Base-by-base conservation (phyloP, 225 moss, liverwort and hornwort species). In the Thuidium tamariscinum region DNA sequence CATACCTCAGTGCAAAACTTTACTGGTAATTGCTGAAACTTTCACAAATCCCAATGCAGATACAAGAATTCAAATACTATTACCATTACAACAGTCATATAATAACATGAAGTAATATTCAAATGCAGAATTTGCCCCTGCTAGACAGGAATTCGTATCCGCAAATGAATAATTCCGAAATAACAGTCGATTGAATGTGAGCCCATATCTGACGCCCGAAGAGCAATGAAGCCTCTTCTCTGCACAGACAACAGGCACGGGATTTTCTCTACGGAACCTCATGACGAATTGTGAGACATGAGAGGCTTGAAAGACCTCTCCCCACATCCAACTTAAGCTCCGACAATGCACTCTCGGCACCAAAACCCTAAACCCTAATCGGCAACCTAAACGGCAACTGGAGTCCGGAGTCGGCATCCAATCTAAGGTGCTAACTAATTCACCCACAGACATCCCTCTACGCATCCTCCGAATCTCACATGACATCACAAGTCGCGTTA, bases 351-450 rank as follows among this genome's bases (percentile, higher is more conserved):
- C 11, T 4, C 55, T 13, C 7, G 16, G 16, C 56, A 55, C 10
- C 60, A 2, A 29, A 30, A 60, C 15, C 13, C 17, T 29, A 3
- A 59, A 57, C 13, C 54, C 48, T n/a, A 76, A 23, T 9, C 4
- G 16, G 5, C 14, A 13, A 14, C 79, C 44, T 13, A 13, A 7
- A 22, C 4, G 1, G 46, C 22, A 44, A 15, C 32, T 20, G 20
- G 93, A 87, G 90, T 93, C 93, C 90, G 91, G 91, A 93, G 90
- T 90, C 86, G 77, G 90, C 87, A 89, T 12, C 93, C 90, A 93
- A 89, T 90, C 85, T 90, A 87, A 84, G 84, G 84, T 90, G 89
- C 91, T 79, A 88, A 91, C 93, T 89, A 90, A 93, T 89, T 93
- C 91, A 86, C 91, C 93, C 91, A 87, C 90, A 48, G 15, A 29